Conservation (phyloP, 257 asterid species). For the Lantana camara region DNA sequence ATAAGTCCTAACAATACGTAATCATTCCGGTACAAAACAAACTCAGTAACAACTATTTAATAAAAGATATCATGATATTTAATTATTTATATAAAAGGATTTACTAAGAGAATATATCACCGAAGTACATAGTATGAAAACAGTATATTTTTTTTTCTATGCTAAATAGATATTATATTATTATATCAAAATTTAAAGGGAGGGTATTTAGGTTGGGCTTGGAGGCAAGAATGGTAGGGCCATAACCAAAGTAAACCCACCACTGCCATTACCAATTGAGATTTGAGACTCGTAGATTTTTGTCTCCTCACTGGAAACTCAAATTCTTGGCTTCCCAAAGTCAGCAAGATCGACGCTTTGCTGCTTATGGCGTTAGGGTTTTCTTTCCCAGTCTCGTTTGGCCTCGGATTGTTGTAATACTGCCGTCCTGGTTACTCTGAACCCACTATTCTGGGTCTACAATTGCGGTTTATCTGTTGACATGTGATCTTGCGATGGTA, state of each 20-base stretch:
- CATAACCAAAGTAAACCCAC: neutral
- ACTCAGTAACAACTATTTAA: no score
- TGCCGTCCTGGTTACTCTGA: neutral
- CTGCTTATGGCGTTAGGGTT: constrained; percentile 21
- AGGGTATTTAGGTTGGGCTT: neutral
- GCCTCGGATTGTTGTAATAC: neutral
- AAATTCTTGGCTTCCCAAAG: neutral
- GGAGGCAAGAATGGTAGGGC: neutral
- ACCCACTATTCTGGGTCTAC: neutral
- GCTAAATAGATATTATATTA: no score
- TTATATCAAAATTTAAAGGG: neutral
- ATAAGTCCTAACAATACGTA: no score
- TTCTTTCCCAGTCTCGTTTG: neutral
- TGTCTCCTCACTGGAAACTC: constrained; percentile 2
- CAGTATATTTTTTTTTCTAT: no score
- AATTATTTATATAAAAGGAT: no score
- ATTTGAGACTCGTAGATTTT: neutral
- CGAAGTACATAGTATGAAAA: no score
- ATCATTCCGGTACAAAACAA: no score
- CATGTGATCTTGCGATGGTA: neutral
- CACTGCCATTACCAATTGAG: no score
- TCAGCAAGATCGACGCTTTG: neutral
- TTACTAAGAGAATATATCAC: no score
- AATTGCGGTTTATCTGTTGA: neutral
- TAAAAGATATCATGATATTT: no score